These are phyloP conservation scores for Fusarium hainanense DNA, from an alignment of 2,329 filamentous ascomycete genomes.

Conservation along the genomic window DNA sequence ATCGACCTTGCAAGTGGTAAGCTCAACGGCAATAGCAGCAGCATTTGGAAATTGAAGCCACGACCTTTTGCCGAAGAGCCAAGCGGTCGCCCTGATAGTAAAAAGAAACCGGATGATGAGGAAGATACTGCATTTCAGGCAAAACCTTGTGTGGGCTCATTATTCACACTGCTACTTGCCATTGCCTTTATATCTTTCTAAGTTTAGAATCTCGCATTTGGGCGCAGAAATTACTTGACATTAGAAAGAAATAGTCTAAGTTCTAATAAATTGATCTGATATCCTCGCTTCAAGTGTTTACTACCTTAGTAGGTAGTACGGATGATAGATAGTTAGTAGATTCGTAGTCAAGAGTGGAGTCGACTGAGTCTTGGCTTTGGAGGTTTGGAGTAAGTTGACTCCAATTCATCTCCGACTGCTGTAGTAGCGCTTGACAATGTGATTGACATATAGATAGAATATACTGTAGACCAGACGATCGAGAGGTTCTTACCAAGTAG, in stretches of 20 bases:
- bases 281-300: not conserved
- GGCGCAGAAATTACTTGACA: not conserved
- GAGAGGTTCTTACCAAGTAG: not conserved
- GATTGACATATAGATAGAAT: not conserved
- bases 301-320: too few relatives aligned
- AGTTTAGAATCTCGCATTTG: not conserved
- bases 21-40: constrained; percentile 38
- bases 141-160: constrained; percentile 2
- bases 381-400: constrained; percentile 10
- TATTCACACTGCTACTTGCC: constrained; percentile 24
- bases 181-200: constrained; percentile 16
- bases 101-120: constrained; percentile 3
- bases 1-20: constrained; percentile 36
- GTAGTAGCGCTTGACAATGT: not conserved
- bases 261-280: not conserved
- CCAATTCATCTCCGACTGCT: constrained; percentile 4
- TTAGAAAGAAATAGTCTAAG: not conserved
- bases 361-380: not conserved
- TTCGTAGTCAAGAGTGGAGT: not conserved
- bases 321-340: not conserved
- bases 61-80: constrained; percentile 6
- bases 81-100: not conserved
- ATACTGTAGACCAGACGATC: not conserved
- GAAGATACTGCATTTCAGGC: constrained; percentile 22
- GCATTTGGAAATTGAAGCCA: constrained; percentile 25